Percentiles rank a stretch among this genome's conserved stretches.
phyloP scores from a whole-genome alignment of 1,284 basidiomycete species.

The Ustilago tritici region DNA sequence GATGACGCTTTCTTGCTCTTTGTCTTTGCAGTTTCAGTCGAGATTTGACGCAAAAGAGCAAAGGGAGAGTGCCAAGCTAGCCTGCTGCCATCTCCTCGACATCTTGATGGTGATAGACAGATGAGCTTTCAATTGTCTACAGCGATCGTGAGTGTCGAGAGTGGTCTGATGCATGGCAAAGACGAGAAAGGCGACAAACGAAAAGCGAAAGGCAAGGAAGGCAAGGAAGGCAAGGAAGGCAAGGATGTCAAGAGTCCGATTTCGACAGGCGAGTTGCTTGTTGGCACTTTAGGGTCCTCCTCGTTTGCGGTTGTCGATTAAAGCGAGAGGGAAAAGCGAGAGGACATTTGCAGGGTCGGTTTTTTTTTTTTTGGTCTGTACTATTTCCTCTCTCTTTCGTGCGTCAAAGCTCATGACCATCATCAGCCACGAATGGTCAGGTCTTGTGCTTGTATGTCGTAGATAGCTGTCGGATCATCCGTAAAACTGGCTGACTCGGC shows the following conservation, averaged over 20 bases:
- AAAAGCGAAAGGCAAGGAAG: background rate
- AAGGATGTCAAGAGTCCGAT: background rate
- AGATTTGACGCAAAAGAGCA: too few species aligned
- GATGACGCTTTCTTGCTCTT: conserved; percentile 1
- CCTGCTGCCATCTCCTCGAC: background rate
- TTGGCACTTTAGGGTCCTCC: conserved; percentile 1
- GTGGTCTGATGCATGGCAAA: background rate
- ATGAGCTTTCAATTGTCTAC: too few species aligned
- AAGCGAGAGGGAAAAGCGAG: background rate
- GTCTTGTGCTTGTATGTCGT: background rate
- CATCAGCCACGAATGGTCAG: too few species aligned
- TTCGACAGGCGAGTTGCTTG: background rate
- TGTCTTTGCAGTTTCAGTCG: background rate
- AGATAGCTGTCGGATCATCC: background rate
- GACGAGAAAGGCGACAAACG: background rate
- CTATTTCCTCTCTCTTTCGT: background rate
- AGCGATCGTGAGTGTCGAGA: background rate
- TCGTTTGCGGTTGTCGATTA: background rate
- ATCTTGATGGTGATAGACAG: background rate
- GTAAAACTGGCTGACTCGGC: background rate
- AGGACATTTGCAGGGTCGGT: background rate
- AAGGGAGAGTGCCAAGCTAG: background rate
- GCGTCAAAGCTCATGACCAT: background rate
- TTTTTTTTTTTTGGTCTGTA: background rate
- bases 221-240: too few species aligned